Conservation (phyloP, 1,284 basidiomycete genomes). For the Coniferiporia weirii region DNA sequence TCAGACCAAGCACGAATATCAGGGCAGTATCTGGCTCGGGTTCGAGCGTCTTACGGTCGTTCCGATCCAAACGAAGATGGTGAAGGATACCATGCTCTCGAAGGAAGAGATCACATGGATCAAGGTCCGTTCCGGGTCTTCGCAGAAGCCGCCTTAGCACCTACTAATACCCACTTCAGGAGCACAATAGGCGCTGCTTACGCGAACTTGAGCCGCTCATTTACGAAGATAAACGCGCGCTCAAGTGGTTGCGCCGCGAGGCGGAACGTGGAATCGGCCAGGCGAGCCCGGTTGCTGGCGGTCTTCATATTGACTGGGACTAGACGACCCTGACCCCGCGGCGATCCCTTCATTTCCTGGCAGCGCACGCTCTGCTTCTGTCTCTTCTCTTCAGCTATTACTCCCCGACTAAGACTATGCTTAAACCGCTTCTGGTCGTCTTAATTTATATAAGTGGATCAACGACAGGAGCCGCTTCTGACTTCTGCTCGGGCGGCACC, state of each 20-base stretch:
- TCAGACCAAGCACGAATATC: conserved; percentile 68
- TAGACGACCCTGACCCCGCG: conserved; percentile 27
- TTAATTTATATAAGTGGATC: not conserved
- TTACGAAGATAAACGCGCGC: conserved; percentile 73
- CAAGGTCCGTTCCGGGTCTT: conserved; percentile 46
- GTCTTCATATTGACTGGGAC: conserved; percentile 73
- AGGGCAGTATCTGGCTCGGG: conserved; percentile 72
- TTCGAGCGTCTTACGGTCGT: conserved; percentile 90
- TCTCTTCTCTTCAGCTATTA: not conserved
- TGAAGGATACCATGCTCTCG: conserved; percentile 79
- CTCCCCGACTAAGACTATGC: not conserved
- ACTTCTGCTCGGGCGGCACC: too few relatives aligned
- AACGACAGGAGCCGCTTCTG: too few relatives aligned
- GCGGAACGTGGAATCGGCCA: conserved; percentile 66
- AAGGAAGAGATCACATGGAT: conserved; percentile 88
- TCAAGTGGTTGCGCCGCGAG: conserved; percentile 79
- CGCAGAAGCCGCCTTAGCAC: conserved; percentile 3
- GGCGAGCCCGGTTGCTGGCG: conserved; percentile 51
- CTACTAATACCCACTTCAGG: conserved; percentile 34
- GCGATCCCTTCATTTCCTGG: not conserved
- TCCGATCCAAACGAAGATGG: conserved; percentile 90
- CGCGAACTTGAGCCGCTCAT: conserved; percentile 70
- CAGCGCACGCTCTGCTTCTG: not conserved
- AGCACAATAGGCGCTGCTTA: conserved; percentile 79
- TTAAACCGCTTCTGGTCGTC: not conserved